These are phyloP conservation scores for Pseudogymnoascus sp. DNA, from an alignment of 2,329 filamentous ascomycete genomes.

Conservation along the genomic window DNA sequence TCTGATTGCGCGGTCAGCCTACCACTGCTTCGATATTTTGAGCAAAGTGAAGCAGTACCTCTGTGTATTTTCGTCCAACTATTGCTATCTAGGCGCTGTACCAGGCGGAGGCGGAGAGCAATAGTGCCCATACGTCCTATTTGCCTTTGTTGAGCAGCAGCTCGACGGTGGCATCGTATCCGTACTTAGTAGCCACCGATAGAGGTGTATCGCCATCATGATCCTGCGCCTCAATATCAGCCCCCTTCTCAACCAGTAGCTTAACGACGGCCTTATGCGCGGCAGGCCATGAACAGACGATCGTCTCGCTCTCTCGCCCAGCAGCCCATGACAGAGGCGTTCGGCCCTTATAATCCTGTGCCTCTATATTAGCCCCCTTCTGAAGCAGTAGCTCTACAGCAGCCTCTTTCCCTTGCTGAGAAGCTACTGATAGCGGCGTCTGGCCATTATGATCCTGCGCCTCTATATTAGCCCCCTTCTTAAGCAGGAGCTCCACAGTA, in stretches of 20 bases:
- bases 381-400: no score
- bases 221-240: background rate
- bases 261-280: background rate
- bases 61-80: background rate
- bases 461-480: background rate
- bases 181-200: background rate
- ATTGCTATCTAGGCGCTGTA: background rate
- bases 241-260: background rate
- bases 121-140: background rate
- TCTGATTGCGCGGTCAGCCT: background rate
- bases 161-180: background rate
- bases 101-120: background rate
- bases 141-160: background rate
- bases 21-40: no score
- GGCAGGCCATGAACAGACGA: no score
- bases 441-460: background rate
- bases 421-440: no score
- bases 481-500: background rate
- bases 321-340: no score
- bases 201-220: background rate
- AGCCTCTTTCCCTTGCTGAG: no score
- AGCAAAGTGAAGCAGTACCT: no score
- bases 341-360: no score
- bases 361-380: no score
- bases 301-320: no score